These are phyloP conservation scores for Colletotrichum higginsianum DNA, from an alignment of 2,329 filamentous ascomycete genomes.

Conservation along the genomic window DNA sequence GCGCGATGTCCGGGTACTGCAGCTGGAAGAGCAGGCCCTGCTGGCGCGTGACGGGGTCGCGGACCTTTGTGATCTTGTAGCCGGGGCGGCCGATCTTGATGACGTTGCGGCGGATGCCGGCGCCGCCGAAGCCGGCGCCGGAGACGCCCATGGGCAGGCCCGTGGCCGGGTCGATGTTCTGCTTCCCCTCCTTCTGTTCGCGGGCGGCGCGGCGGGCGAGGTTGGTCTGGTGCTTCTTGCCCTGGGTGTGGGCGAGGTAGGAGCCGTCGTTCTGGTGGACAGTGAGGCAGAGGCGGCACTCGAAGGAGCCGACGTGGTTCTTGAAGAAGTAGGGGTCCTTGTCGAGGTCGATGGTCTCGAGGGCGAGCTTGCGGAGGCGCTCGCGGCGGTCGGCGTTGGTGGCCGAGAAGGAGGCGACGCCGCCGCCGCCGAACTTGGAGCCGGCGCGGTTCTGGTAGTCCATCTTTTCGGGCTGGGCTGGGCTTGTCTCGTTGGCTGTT, in stretches of 20 bases:
- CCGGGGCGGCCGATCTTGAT: conserved; percentile 97
- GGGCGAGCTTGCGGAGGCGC: conserved; percentile 95
- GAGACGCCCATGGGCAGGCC: conserved; percentile 82
- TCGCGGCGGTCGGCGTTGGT: conserved; percentile 98
- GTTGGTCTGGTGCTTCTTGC: conserved; percentile 99
- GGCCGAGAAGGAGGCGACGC: conserved; percentile 92
- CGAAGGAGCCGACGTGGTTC: conserved; percentile 98
- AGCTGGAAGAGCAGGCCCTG: conserved; percentile 95
- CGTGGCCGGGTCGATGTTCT: conserved; percentile 77
- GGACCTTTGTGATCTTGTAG: conserved; percentile 97
- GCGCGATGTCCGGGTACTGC: conserved; percentile 91
- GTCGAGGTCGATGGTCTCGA: conserved; percentile 98
- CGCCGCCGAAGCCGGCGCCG: conserved; percentile 73
- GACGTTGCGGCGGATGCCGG: conserved; percentile 80
- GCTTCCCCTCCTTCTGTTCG: conserved; percentile 90
- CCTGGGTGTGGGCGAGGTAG: conserved; percentile 98
- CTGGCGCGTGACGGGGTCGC: conserved; percentile 90
- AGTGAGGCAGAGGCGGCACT: conserved; percentile 96
- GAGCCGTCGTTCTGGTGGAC: conserved; percentile 99
- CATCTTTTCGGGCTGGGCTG: conserved; percentile 58
- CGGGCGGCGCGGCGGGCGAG: conserved; percentile 95
- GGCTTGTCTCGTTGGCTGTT: neutral
- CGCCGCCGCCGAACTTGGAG: conserved; percentile 97
- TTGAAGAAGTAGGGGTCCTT: conserved; percentile 99
- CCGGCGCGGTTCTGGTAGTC: conserved; percentile 93